A percentile compares a stretch with the other conserved stretches of the same genome.
Evolutionary conservation across 495 filamentous ascomycete genomes (phyloP).

Genomic region (Tuber melanosporum): DNA sequence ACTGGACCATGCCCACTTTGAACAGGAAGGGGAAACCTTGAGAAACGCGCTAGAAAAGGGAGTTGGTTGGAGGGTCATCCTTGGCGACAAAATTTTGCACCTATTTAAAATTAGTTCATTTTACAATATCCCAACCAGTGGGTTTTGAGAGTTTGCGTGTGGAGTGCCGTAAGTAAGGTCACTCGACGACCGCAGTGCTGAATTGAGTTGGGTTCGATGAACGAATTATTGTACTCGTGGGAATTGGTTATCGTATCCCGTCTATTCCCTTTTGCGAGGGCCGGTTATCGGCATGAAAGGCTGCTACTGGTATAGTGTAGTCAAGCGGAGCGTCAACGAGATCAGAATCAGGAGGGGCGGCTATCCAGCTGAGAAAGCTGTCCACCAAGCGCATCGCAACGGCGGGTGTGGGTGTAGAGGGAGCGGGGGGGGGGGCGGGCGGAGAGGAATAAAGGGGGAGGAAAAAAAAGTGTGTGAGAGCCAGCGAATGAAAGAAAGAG

Average conservation of each 20-base stretch:
- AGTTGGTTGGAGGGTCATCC: constrained; percentile 26
- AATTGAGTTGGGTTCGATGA: not conserved
- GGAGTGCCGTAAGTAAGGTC: not conserved
- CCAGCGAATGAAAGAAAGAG: constrained; percentile 1
- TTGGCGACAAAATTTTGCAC: constrained; percentile 24
- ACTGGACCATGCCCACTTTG: constrained; percentile 28
- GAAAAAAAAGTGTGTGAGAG: not conserved
- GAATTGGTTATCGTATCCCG: constrained; percentile 25
- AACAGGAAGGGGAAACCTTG: constrained; percentile 7
- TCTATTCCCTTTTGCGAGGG: constrained; percentile 12
- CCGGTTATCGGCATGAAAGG: constrained; percentile 10
- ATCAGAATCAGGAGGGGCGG: not conserved
- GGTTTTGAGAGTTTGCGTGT: constrained; percentile 31
- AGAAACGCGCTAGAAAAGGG: constrained; percentile 23
- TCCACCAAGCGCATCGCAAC: not conserved
- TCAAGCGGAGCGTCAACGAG: constrained; percentile 12
- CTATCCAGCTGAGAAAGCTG: not conserved
- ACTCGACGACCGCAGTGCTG: not conserved
- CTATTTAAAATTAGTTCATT: constrained; percentile 42
- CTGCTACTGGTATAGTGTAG: not conserved
- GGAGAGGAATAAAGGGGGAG: not conserved
- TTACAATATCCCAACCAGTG: constrained; percentile 32
- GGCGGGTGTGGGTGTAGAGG: not conserved
- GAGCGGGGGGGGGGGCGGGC: not conserved
- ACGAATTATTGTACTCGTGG: constrained; percentile 1